Percentiles rank a stretch among this genome's conserved stretches.
These are phyloP conservation scores for Ustilago hordei DNA, from an alignment of 1,284 basidiomycete genomes.

Conservation along the genomic window DNA sequence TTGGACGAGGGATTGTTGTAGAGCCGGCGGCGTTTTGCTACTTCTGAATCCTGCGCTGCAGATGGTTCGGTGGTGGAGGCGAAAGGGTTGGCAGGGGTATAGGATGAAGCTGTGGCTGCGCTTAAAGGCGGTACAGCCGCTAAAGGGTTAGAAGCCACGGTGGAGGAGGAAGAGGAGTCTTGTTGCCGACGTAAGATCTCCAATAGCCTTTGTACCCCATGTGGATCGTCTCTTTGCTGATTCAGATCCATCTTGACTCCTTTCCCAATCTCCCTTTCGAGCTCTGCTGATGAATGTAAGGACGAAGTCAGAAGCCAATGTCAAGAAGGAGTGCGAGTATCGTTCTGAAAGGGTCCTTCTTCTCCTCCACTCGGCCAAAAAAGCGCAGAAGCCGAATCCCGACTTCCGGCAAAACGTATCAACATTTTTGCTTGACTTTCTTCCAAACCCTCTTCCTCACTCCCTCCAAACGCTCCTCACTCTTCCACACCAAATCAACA, in stretches of 20 bases:
- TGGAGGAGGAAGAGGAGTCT: constrained; percentile 20
- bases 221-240: constrained; percentile 30
- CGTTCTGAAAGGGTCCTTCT: neutral
- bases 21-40: constrained; percentile 19
- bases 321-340: neutral
- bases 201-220: constrained; percentile 46
- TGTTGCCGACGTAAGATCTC: constrained; percentile 42
- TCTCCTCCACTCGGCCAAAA: neutral
- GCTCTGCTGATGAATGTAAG: neutral
- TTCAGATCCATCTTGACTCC: constrained; percentile 28
- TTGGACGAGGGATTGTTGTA: constrained; percentile 24
- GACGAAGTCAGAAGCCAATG: neutral
- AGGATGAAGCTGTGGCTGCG: neutral
- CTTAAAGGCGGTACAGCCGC: neutral
- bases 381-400: constrained; percentile 9
- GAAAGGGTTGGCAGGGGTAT: neutral
- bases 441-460: neutral
- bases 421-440: constrained; percentile 1
- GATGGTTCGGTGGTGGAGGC: constrained; percentile 1
- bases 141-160: neutral
- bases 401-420: constrained; percentile 14
- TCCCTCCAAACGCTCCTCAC: neutral
- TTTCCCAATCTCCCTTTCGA: neutral
- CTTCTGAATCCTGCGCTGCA: constrained; percentile 5
- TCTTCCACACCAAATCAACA: constrained; percentile 5